Base-by-base conservation (phyloP, 1,284 basidiomycete genomes). In the Microbotryum lychnidis-dioicae region DNA sequence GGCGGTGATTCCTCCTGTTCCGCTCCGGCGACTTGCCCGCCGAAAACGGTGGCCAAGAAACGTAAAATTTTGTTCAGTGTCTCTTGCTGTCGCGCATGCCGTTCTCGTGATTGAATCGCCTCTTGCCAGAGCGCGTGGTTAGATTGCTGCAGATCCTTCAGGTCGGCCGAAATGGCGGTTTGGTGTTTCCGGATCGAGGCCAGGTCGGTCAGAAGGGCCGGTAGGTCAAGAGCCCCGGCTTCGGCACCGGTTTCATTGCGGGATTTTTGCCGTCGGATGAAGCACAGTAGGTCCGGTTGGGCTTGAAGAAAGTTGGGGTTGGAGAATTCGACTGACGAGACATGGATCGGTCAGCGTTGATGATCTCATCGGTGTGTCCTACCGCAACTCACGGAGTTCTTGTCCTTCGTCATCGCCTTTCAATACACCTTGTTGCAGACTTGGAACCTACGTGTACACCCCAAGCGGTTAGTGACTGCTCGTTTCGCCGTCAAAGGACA, bases 21-120 rank as follows among this genome's bases (percentile, higher is more conserved):
- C 8, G 21, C 29, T 8, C 44, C 50, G 21, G 64, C 50, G 3
- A 68, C 64, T 51, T 68, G 58, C 74, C 76, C 80, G 3, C 91
- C 91, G 77, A 97, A 97, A 2, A 97, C 87, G 31, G 91, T 86
- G 21, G 91, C 92, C 55, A 98, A 78, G 77, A 98, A 97, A 63
- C 91, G 87, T 65, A 98, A 81, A 66, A 98, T 97, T 61, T 90
- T 81, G 73, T 96, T 92, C 73, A 97, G 92, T n/a, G 91, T 97
- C 75, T 97, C 93, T 72, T 96, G 88, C 69, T 96, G 91, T 71
- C 89, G 90, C 72, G 90, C 85, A 72, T 92, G 86, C 61, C 86
- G 82, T 68, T 87, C 84, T 10, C 89, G 78, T 4, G 89, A 84
- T 46, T 85, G 81, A 68, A 92, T 78, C 0, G 91, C 87, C 72